Percentiles rank a stretch among this genome's conserved stretches.
phyloP scores from a whole-genome alignment of 345 rosid species.

The Heritiera fomes region DNA sequence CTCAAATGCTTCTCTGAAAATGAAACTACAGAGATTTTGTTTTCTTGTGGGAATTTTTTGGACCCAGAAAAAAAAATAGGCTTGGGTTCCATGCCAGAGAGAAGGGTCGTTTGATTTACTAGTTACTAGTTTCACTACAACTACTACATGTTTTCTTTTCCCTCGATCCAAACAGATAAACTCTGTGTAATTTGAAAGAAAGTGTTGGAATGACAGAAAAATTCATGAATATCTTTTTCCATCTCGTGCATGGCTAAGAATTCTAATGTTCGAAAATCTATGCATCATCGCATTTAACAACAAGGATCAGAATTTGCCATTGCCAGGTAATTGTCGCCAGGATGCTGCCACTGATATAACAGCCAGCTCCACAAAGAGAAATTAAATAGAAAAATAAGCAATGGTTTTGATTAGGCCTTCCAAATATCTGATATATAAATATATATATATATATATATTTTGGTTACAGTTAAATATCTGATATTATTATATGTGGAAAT shows the following conservation, averaged over 20 bases:
- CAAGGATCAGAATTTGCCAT: slow-evolving; percentile 2
- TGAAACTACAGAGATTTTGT: neutral
- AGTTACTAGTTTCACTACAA: neutral
- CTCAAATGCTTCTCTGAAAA: neutral
- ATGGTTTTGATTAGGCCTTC: neutral
- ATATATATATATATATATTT: no score
- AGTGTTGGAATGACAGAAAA: neutral
- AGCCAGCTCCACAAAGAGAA: neutral
- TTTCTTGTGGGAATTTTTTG: neutral
- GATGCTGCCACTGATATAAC: slow-evolving; percentile 17
- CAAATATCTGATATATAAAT: no score
- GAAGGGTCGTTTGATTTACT: neutral
- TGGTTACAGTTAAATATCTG: neutral
- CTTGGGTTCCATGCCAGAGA: neutral
- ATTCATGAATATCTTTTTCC: neutral
- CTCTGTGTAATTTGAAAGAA: neutral
- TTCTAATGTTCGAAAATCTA: neutral
- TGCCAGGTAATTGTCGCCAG: neutral
- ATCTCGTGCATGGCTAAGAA: neutral
- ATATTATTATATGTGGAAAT: no score
- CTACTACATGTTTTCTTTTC: neutral
- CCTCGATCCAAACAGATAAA: neutral
- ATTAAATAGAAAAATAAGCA: no score
- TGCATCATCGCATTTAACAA: neutral
- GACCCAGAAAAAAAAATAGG: neutral